Conservation (phyloP, 2,329 filamentous ascomycete genomes). For the Penicillium sp. region DNA sequence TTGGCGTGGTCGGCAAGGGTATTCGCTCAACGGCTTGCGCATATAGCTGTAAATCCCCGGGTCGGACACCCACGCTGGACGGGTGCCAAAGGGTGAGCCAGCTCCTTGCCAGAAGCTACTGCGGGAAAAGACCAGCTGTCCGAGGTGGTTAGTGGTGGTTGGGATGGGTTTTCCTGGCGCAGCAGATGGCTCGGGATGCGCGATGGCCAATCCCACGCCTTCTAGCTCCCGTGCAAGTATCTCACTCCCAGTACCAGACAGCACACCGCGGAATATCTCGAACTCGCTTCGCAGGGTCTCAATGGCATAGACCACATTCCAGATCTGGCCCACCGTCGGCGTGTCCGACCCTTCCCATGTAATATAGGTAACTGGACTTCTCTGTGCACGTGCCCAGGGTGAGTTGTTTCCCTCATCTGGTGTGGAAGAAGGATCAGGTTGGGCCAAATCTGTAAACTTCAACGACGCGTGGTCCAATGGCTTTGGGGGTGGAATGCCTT, state of each 20-base stretch:
- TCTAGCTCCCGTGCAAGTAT: conserved; percentile 29
- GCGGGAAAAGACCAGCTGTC: conserved; percentile 49
- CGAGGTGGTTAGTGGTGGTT: conserved; percentile 30
- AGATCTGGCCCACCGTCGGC: conserved; percentile 38
- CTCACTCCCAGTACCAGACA: conserved; percentile 28
- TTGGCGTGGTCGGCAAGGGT: conserved; percentile 24
- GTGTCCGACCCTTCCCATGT: conserved; percentile 29
- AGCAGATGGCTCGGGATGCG: conserved; percentile 40
- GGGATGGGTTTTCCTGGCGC: conserved; percentile 36
- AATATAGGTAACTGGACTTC: conserved; percentile 30
- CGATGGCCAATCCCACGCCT: conserved; percentile 41
- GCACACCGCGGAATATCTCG: conserved; percentile 35
- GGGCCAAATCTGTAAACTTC: conserved; percentile 28
- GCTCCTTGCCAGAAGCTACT: conserved; percentile 66
- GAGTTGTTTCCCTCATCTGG: conserved; percentile 35
- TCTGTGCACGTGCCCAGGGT: conserved; percentile 35
- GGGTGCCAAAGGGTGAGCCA: conserved; percentile 62
- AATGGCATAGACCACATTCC: conserved; percentile 39
- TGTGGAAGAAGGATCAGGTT: conserved; percentile 16
- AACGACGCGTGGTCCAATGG: conserved; percentile 29
- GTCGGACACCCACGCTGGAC: conserved; percentile 58
- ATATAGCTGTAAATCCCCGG: conserved; percentile 26
- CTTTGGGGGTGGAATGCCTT: conserved; percentile 16
- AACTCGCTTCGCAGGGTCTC: conserved; percentile 29
- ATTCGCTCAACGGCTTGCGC: conserved; percentile 18